Conservation (phyloP, 208 protist species). For the Trichomonas gallinae region DNA sequence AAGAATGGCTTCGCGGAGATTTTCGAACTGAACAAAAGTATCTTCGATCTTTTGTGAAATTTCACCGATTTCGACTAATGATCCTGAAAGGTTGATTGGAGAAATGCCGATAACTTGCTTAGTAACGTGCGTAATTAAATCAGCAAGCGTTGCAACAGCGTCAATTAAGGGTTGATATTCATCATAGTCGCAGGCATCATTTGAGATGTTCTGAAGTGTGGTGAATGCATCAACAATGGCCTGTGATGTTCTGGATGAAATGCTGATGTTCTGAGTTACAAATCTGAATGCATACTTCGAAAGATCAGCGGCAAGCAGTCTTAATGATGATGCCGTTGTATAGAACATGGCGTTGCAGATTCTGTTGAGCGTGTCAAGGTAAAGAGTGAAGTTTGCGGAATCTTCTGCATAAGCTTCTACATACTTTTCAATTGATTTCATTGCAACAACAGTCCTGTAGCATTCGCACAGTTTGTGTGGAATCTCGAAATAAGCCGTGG, state of each 20-base stretch:
- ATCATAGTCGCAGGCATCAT: neutral
- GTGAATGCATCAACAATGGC: neutral
- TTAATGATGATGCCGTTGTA: neutral
- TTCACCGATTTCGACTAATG: neutral
- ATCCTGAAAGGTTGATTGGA: neutral
- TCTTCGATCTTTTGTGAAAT: neutral
- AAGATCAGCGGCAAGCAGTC: neutral
- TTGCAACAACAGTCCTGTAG: neutral
- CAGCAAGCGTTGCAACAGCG: neutral
- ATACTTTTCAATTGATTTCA: neutral
- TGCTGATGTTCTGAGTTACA: neutral
- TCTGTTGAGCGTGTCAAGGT: neutral
- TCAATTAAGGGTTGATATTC: neutral
- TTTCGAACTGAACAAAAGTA: neutral
- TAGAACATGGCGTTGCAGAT: neutral
- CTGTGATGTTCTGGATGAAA: neutral
- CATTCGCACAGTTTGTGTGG: neutral
- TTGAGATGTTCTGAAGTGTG: neutral
- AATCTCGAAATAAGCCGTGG: neutral
- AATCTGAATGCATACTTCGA: neutral
- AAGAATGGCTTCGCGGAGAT: neutral
- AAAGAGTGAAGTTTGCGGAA: neutral
- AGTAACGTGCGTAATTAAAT: neutral
- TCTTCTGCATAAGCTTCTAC: neutral
- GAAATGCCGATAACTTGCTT: neutral